Evolutionary conservation across 805 yeast genomes (phyloP), one percentile per base, ranked within the genome.

Genomic region (Lipomyces spencermartinsiae): DNA sequence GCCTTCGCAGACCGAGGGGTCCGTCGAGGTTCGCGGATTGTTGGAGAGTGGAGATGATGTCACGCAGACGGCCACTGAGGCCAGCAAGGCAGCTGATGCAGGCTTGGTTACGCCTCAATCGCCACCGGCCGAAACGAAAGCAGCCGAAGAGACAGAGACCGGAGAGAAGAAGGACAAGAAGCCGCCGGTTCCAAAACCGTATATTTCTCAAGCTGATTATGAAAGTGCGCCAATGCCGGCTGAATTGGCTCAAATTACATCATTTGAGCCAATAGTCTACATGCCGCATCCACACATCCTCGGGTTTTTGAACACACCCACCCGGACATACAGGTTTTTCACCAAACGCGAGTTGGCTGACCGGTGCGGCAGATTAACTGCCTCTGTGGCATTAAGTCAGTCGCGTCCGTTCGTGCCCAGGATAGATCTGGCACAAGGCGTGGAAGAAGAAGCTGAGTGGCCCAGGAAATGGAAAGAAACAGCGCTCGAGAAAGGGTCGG

Each of bases 391-490:
- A 39, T 77, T 84, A 0, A 86, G 86, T 39, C 82, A 84, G 56
- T 75, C 80, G 3, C 82, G 96, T 60, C 85, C 87, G 9, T 90
- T 86, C 74, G 80, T 77, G 62, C 77, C 81, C 58, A 67, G 75
- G 10, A 73, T 74, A 2, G 87, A 86, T 65, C 75, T 79, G 19
- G 78, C 79, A 34, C 77, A 80, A 67, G 85, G 85, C 16, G 75
- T 76, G 22, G 86, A 82, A 55, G 97, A 93, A 77, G 97, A 93
- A 76, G 74, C 78, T 5, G 94, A 91, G 71, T 94, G 98, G 98
- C 97, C 97, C 14, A 78, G 46, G 64, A 84, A 84, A 66, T 94
- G 98, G 97, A 90, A 91, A 43, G 83, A 87, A 72, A 84, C 83
- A 67, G 97, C 97, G n/a, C 76, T 78, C 59, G 90, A 86, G 62